phyloP scores from a whole-genome alignment of 2,329 filamentous ascomycete species.

The Calonectria pseudoturangicola region DNA sequence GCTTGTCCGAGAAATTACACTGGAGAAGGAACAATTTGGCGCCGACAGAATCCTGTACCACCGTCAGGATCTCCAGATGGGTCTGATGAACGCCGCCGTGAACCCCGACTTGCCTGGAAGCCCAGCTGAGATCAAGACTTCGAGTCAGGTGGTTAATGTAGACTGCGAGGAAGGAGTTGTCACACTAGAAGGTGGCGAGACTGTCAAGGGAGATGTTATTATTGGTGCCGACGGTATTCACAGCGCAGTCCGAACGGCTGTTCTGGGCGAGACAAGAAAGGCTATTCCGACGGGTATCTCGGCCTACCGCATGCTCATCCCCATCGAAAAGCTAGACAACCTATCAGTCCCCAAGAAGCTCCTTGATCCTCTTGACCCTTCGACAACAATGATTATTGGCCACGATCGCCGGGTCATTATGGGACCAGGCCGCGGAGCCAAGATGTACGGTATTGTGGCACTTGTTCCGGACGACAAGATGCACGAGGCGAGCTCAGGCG shows the following conservation, averaged over 20 bases:
- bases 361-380: constrained; percentile 35
- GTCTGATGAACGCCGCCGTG: constrained; percentile 41
- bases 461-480: constrained; percentile 48
- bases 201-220: constrained; percentile 43
- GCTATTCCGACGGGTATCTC: constrained; percentile 48
- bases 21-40: constrained; percentile 45
- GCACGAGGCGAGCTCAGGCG: constrained; percentile 40
- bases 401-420: constrained; percentile 50
- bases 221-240: constrained; percentile 52
- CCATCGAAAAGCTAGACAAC: constrained; percentile 39
- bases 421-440: constrained; percentile 46
- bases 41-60: constrained; percentile 50
- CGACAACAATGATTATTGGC: constrained; percentile 49
- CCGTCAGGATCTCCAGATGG: constrained; percentile 47
- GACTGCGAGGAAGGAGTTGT: constrained; percentile 46
- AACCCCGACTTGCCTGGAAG: constrained; percentile 36
- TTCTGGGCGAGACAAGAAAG: constrained; percentile 39
- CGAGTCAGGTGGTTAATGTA: constrained; percentile 40
- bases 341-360: constrained; percentile 40
- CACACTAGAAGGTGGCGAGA: constrained; percentile 43
- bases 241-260: constrained; percentile 46
- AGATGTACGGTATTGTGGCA: constrained; percentile 48
- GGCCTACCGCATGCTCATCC: constrained; percentile 50
- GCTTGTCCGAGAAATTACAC: constrained; percentile 42
- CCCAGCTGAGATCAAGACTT: constrained; percentile 43